Percentiles rank a stretch among this genome's conserved stretches.
Evolutionary conservation across 305 asterid species (phyloP).

Genomic region (Rubia occidens): DNA sequence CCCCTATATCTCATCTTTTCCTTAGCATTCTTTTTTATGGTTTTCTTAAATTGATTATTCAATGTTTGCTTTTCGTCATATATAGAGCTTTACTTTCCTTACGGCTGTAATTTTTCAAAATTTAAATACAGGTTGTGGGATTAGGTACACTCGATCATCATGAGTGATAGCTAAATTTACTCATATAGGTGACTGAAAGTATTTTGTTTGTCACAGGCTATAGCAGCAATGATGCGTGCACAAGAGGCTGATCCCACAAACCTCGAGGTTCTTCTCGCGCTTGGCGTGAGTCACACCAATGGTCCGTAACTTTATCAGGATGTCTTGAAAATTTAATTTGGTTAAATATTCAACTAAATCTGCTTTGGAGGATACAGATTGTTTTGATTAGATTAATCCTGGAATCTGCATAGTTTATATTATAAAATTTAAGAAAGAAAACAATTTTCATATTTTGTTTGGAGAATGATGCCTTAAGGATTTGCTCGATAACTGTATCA

Average conservation of each 20-base stretch:
- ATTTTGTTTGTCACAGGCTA: conserved; percentile 56
- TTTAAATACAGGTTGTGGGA: neutral
- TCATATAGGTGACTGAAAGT: neutral
- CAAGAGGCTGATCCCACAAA: conserved; percentile 93
- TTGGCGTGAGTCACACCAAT: conserved; percentile 99
- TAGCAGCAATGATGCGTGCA: conserved; percentile 99
- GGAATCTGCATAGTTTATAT: neutral
- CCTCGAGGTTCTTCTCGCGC: conserved; percentile 96
- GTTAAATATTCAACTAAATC: neutral
- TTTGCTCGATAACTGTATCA: conserved; percentile 30
- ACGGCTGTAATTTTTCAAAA: neutral
- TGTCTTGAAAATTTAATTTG: conserved; percentile 2
- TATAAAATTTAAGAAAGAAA: neutral
- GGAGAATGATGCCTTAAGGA: conserved; percentile 3
- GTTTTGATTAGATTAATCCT: neutral
- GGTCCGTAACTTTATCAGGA: conserved; percentile 45
- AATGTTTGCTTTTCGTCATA: neutral
- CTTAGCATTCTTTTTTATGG: neutral
- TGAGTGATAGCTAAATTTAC: neutral
- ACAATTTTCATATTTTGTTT: neutral
- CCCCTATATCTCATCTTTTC: neutral
- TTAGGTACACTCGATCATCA: neutral
- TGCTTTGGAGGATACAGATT: neutral
- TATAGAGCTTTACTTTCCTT: neutral
- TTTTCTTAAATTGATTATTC: neutral